Conservation (phyloP, 257 asterid species). For the Gentiana macrophylla region DNA sequence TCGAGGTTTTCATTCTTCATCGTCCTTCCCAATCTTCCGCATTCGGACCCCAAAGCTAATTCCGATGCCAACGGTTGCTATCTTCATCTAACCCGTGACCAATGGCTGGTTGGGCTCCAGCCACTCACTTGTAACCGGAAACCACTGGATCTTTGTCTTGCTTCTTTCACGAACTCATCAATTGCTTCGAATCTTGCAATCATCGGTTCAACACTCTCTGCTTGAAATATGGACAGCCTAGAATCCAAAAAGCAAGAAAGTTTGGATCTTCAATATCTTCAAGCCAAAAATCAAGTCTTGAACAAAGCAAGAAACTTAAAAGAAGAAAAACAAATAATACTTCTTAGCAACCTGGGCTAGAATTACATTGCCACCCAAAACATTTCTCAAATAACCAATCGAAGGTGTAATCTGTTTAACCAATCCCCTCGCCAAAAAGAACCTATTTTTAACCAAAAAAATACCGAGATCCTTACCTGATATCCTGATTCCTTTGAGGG, state of each 20-base stretch:
- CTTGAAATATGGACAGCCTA: background rate
- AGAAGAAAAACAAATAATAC: conserved; percentile 4
- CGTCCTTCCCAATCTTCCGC: too few species aligned
- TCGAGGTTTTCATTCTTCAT: too few species aligned
- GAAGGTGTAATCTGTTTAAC: conserved; percentile 5
- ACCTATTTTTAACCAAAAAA: conserved; percentile 1
- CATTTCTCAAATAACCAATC: conserved; percentile 9
- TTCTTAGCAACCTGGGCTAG: conserved; percentile 8
- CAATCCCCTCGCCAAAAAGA: conserved; percentile 1
- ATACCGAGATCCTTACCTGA: conserved; percentile 9
- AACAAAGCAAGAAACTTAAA: background rate
- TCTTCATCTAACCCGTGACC: too few species aligned
- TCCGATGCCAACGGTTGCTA: too few species aligned
- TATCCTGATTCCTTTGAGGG: conserved; percentile 13
- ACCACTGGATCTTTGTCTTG: too few species aligned
- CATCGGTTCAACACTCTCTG: too few species aligned
- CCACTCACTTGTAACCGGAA: too few species aligned
- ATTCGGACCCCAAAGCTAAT: too few species aligned
- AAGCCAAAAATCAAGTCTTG: conserved; percentile 2
- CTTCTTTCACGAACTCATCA: too few species aligned
- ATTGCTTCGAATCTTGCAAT: too few species aligned
- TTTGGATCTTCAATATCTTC: conserved; percentile 6
- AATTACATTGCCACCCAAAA: conserved; percentile 11
- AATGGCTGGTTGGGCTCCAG: too few species aligned
- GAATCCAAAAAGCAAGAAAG: conserved; percentile 7